A percentile compares a stretch with the other conserved stretches of the same genome.
Conservation (phyloP, 2,329 filamentous ascomycete genomes). For the Trichophyton mentagrophytes region DNA sequence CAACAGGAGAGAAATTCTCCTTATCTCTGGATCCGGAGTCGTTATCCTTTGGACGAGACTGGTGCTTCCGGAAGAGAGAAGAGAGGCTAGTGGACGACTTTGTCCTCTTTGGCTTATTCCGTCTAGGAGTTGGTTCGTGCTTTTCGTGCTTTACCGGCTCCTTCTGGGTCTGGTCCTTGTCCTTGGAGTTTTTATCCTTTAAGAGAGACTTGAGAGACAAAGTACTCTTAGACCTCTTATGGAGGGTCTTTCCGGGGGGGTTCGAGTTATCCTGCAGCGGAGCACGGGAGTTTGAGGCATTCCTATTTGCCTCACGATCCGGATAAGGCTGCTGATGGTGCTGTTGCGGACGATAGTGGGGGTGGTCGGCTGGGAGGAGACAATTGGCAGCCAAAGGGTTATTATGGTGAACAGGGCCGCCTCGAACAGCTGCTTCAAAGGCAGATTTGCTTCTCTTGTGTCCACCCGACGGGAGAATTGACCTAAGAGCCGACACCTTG, state of each 20-base stretch:
- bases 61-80: constrained; percentile 59
- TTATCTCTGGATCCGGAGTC: constrained; percentile 47
- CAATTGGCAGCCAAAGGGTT: constrained; percentile 19
- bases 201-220: constrained; percentile 40
- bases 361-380: constrained; percentile 40
- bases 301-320: constrained; percentile 20
- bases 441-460: constrained; percentile 38
- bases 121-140: constrained; percentile 22
- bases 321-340: constrained; percentile 8
- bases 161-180: constrained; percentile 26
- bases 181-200: constrained; percentile 36
- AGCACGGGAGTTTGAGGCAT: constrained; percentile 20
- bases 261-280: constrained; percentile 16
- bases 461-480: constrained; percentile 40
- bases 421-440: constrained; percentile 15
- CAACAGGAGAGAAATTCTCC: constrained; percentile 61
- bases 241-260: constrained; percentile 26
- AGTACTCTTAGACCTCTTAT: constrained; percentile 44
- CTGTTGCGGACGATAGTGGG: constrained; percentile 23
- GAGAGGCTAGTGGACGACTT: constrained; percentile 78
- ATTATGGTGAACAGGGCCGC: constrained; percentile 13
- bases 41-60: constrained; percentile 52
- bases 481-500: constrained; percentile 39
- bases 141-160: constrained; percentile 23
- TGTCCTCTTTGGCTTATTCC: constrained; percentile 49